Evolutionary conservation across 1,139 yeast species (phyloP), one percentile per base, ranked within the genome.

Genomic region (Scheffersomyces segobiensis): DNA sequence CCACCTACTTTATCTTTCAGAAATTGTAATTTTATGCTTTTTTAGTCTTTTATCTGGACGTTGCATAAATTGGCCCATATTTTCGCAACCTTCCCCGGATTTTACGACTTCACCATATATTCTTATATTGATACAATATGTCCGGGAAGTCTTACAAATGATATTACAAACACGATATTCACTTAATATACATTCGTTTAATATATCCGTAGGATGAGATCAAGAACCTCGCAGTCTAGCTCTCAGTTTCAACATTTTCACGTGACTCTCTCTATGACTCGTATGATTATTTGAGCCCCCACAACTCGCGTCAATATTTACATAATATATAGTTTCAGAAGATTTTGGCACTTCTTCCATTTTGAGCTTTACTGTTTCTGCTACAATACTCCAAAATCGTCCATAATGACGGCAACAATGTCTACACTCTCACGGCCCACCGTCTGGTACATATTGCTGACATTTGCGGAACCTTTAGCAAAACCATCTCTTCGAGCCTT

Each of bases 401-500:
- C 42, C 5, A 32, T 17, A 12, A 32, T 32, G 42, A 14, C 42
- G 17, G 42, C 42, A 32, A 17, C 42, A 32, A 32, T 32, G 42
- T 32, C 42, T 32, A 32, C 42, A 17, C 42, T 32, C 12, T 32
- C 42, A 32, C 17, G 12, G 17, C 42, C 42, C 14, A 32, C 51
- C 18, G 50, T 47, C 12, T 18, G 46, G 22, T 46, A 49, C 18
- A 32, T 59, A 3, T 49, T 57, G 12, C 50, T 18, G 17, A 55
- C 52, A 24, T 46, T 63, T 24, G 59, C 59, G 18, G 53, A 57
- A 18, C 56, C 65, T 46, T 66, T 73, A 14, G 67, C 66, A 1
- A 63, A 63, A 52, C 78, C 78, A 0, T 69, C 78, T 1, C 54
- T 68, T 1, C 70, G 70, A 49, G 78, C 79, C 1, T 77, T 74